Conservation (phyloP, 2,329 filamentous ascomycete genomes). For the Ilyonectria destructans region DNA sequence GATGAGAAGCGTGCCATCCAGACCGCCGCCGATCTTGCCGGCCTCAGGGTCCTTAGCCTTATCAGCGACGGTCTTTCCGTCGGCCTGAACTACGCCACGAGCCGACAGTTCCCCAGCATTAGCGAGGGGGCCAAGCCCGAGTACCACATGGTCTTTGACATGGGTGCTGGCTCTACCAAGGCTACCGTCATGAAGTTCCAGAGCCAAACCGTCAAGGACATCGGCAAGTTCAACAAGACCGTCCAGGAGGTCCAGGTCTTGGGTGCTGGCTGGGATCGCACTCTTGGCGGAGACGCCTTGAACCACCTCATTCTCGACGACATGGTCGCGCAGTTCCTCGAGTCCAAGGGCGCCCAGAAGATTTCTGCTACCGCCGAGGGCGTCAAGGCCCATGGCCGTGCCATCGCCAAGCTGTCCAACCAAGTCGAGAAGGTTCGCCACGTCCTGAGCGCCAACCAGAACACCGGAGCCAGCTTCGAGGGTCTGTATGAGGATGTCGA, state of each 20-base stretch:
- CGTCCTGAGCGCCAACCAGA: conserved; percentile 92
- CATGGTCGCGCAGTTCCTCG: conserved; percentile 86
- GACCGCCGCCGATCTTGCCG: conserved; percentile 88
- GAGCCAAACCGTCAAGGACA: conserved; percentile 89
- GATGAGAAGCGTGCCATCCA: conserved; percentile 92
- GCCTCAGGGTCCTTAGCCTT: conserved; percentile 86
- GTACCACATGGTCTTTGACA: conserved; percentile 94
- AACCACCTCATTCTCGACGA: conserved; percentile 92
- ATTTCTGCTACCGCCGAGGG: conserved; percentile 73
- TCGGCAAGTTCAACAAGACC: conserved; percentile 96
- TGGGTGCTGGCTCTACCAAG: conserved; percentile 96
- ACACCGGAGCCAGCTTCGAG: conserved; percentile 87
- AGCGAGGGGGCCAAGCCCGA: conserved; percentile 90
- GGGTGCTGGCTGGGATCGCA: conserved; percentile 90
- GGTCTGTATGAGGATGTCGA: conserved; percentile 92
- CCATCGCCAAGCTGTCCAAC: conserved; percentile 92
- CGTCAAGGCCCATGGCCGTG: conserved; percentile 83
- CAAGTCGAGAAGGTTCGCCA: conserved; percentile 91
- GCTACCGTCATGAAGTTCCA: conserved; percentile 94
- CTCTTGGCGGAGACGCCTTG: conserved; percentile 89
- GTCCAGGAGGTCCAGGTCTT: conserved; percentile 94
- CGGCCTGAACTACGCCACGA: conserved; percentile 95
- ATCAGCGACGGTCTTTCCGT: conserved; percentile 94
- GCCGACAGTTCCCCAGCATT: conserved; percentile 88
- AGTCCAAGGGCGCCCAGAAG: conserved; percentile 78